phyloP scores from a whole-genome alignment of 106 monocot species.

The Dendrobium nobile region DNA sequence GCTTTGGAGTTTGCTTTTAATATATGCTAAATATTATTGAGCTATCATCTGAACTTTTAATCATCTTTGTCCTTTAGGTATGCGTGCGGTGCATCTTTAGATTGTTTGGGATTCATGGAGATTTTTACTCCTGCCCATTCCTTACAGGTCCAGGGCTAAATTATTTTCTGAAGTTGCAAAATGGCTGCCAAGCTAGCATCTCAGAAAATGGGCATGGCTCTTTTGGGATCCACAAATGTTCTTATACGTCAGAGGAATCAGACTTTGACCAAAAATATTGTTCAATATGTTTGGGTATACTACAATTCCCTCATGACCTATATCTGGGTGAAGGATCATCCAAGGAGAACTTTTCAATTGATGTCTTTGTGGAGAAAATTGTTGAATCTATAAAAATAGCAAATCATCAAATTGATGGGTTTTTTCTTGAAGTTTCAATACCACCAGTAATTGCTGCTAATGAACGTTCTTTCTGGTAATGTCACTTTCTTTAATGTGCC shows the following conservation, averaged over 20 bases:
- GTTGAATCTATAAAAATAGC: constrained; percentile 29
- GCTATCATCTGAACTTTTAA: background rate
- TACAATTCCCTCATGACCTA: constrained; percentile 32
- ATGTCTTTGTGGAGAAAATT: constrained; percentile 28
- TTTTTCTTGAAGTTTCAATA: constrained; percentile 66
- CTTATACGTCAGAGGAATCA: constrained; percentile 14
- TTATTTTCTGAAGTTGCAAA: constrained; percentile 38
- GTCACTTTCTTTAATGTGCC: constrained; percentile 1
- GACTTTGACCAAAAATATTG: constrained; percentile 28
- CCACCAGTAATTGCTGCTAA: constrained; percentile 67
- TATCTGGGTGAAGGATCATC: constrained; percentile 11
- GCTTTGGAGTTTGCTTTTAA: background rate
- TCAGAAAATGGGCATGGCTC: constrained; percentile 10
- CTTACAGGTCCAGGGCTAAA: constrained; percentile 31
- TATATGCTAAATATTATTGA: background rate
- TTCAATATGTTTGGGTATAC: constrained; percentile 69
- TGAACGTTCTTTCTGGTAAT: constrained; percentile 75
- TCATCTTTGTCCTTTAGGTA: constrained; percentile 28
- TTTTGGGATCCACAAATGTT: constrained; percentile 11
- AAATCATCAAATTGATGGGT: constrained; percentile 47
- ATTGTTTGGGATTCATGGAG: constrained; percentile 37
- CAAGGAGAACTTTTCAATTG: constrained; percentile 20
- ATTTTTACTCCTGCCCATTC: constrained; percentile 31
- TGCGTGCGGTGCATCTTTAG: constrained; percentile 83
- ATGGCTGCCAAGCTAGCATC: background rate